Evolutionary conservation across 2,329 filamentous ascomycete species (phyloP).

Genomic region (Ceratocystis destructans): DNA sequence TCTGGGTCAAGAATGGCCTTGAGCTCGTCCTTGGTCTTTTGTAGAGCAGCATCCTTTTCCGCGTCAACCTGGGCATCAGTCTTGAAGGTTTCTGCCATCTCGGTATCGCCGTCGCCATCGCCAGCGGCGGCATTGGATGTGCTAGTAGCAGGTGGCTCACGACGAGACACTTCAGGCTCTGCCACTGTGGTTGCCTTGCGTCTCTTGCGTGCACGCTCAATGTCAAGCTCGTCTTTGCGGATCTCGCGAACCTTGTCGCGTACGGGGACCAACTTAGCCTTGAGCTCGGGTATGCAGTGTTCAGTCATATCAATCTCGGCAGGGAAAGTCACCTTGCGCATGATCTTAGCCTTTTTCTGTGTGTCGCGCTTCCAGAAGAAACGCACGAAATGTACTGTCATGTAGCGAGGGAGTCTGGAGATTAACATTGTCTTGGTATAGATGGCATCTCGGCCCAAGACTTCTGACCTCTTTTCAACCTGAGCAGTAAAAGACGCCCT

Average conservation of each 20-base stretch:
- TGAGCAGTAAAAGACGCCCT: conserved; percentile 69
- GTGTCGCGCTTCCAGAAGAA: conserved; percentile 97
- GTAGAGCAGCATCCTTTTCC: conserved; percentile 61
- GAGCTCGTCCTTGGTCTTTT: conserved; percentile 77
- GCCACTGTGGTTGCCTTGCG: conserved; percentile 52
- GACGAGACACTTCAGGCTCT: conserved; percentile 35
- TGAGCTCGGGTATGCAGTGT: conserved; percentile 85
- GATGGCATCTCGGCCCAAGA: conserved; percentile 59
- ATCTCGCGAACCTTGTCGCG: conserved; percentile 92
- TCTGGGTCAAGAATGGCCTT: conserved; percentile 61
- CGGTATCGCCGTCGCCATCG: conserved; percentile 58
- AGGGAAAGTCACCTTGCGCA: conserved; percentile 96
- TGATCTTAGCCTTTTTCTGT: conserved; percentile 98
- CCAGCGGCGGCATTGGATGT: conserved; percentile 38
- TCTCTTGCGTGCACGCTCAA: conserved; percentile 80
- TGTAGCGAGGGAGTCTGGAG: conserved; percentile 78
- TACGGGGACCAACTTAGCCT: conserved; percentile 72
- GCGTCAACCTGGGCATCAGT: conserved; percentile 87
- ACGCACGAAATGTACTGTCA: conserved; percentile 92
- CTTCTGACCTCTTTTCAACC: conserved; percentile 76
- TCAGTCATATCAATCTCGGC: conserved; percentile 85
- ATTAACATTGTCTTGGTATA: conserved; percentile 92
- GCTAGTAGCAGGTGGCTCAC: conserved; percentile 25
- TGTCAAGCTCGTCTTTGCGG: conserved; percentile 85
- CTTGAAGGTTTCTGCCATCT: conserved; percentile 69